Evolutionary conservation across 2,329 filamentous ascomycete species (phyloP), one percentile per base, ranked within the genome.

Genomic region (Cyclaneusma minus): DNA sequence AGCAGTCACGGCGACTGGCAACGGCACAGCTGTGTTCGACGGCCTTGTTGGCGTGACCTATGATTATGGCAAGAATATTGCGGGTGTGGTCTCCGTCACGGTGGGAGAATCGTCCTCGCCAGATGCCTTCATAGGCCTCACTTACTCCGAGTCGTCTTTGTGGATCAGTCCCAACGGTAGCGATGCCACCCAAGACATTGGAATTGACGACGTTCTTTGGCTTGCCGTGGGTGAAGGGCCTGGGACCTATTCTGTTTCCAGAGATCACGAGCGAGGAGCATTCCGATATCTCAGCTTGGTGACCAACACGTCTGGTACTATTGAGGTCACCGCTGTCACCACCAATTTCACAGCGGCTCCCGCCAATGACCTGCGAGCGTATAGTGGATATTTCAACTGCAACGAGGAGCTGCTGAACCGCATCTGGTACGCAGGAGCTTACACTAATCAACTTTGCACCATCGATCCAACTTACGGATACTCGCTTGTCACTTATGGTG

Each of bases 141-240:
- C 47, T 3, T 58, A 53, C 29, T 49, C 47, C 1, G 52, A 58
- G 30, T 49, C 44, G 2, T 47, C 34, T 13, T 34, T 62, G 2
- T 68, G 58, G 58, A 58, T 68, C 23, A 61, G 52, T 19, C 51
- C 49, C 3, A 36, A 51, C 15, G 50, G 44, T 6, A 51, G 53
- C 31, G 62, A 65, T 39, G 56, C 55, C 2, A 63, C 56, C 1
- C 23, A 4, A 36, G 32, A 4, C 21, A 45, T 49, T 4, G 58
- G 55, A 1, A 49, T 58, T 7, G 62, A 66, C 24, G 51, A 56
- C 25, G 49, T 52, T 0, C 44, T 66, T 0, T 66, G 58, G 58
- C 61, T 64, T 28, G 37, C 51, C 3, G 47, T 50, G 4, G 45
- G 43, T 2, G 7, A 13, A 2, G 34, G 36, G 2, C 33, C 48